Percentiles rank a stretch among this genome's conserved stretches.
phyloP scores from a whole-genome alignment of 75 land plant species.

The Cupressus sempervirens region DNA sequence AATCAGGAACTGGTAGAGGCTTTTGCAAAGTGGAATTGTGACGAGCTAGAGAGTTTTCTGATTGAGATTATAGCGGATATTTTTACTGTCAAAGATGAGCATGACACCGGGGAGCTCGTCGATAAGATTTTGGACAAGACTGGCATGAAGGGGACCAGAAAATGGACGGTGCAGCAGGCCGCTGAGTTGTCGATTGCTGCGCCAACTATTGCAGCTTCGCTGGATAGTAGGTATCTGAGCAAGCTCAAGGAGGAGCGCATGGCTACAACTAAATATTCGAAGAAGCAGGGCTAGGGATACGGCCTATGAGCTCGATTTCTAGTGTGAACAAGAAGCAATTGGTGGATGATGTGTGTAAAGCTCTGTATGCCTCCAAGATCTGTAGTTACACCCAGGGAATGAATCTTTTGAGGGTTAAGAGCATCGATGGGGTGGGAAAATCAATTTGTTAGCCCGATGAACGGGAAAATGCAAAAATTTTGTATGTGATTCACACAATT shows the following conservation, averaged over 20 bases:
- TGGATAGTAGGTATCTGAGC: conserved; percentile 34
- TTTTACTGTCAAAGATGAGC: no score
- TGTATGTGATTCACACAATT: no score
- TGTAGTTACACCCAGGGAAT: conserved; percentile 43
- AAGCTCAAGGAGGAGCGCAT: conserved; percentile 40
- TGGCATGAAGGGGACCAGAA: no score
- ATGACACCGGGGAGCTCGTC: no score
- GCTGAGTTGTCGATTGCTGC: conserved; percentile 48
- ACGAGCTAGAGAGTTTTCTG: no score
- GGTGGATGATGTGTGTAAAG: conserved; percentile 33
- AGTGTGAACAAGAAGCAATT: conserved; percentile 31
- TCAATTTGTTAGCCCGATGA: no score
- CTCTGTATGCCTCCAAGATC: conserved; percentile 32
- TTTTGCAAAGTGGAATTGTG: conserved; percentile 50
- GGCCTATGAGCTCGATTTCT: not conserved
- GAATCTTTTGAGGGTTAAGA: conserved; percentile 48
- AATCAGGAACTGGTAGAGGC: conserved; percentile 30
- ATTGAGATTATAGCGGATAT: no score
- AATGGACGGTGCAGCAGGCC: no score
- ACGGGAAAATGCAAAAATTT: no score
- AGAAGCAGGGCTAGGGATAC: conserved; percentile 17
- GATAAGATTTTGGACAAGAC: no score
- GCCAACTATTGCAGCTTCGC: conserved; percentile 42
- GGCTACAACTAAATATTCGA: conserved; percentile 23
- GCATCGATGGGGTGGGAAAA: no score